These are phyloP conservation scores for Eucommia ulmoides DNA, from an alignment of 257 asterid genomes.

Conservation along the genomic window DNA sequence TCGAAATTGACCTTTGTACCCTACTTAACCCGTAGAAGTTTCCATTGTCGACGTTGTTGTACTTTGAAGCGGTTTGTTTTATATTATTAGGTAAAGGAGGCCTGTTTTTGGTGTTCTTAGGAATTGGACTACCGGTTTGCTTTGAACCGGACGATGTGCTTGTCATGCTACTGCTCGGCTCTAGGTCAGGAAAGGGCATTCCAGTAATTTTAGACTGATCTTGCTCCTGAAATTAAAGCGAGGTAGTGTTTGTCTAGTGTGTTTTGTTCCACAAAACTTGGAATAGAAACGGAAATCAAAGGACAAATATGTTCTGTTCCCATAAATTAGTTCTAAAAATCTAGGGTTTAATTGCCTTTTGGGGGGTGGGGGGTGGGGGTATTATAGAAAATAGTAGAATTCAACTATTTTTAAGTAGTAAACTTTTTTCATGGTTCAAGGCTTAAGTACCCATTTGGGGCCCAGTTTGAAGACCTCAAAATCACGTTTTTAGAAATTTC, in stretches of 20 bases:
- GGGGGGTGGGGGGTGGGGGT: neutral
- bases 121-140: slow-evolving; percentile 28
- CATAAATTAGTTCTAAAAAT: no score
- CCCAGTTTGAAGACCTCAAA: no score
- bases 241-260: neutral
- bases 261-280: neutral
- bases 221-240: slow-evolving; percentile 21
- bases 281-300: no score
- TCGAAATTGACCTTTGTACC: slow-evolving; percentile 45
- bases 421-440: neutral
- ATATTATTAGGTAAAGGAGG: slow-evolving; percentile 30
- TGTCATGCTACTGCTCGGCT: slow-evolving; percentile 45
- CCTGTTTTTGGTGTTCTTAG: slow-evolving; percentile 24
- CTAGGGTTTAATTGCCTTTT: neutral
- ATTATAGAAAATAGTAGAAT: neutral
- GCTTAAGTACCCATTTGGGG: neutral
- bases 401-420: neutral
- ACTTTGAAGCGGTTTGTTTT: slow-evolving; percentile 13
- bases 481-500: no score
- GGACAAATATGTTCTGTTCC: no score
- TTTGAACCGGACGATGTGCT: slow-evolving; percentile 44
- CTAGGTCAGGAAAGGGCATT: slow-evolving; percentile 25
- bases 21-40: slow-evolving; percentile 19
- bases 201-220: slow-evolving; percentile 28
- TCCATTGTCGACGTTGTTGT: slow-evolving; percentile 13